phyloP scores from a whole-genome alignment of 805 yeast genomes.

The Lachancea sp. region DNA sequence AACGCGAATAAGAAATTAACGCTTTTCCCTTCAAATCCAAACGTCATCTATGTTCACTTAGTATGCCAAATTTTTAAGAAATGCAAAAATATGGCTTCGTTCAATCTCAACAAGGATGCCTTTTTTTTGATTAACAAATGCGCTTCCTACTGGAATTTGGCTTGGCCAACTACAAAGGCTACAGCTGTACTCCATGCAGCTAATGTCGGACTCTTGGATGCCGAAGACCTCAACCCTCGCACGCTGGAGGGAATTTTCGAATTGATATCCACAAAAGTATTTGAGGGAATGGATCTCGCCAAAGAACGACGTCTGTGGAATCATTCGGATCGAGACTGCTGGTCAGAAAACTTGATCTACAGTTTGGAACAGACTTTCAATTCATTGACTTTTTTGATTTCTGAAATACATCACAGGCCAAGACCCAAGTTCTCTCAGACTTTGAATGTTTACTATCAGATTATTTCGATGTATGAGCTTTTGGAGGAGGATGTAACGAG shows the following conservation, averaged over 20 bases:
- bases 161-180: slow-evolving; percentile 41
- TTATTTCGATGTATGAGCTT: slow-evolving; percentile 44
- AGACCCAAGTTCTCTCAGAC: slow-evolving; percentile 57
- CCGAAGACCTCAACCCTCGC: slow-evolving; percentile 25
- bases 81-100: not conserved
- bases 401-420: slow-evolving; percentile 36
- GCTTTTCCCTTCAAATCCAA: not conserved
- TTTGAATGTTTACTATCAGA: slow-evolving; percentile 42
- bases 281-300: slow-evolving; percentile 18
- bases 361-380: slow-evolving; percentile 43
- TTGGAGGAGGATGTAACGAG: slow-evolving; percentile 25
- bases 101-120: slow-evolving; percentile 38
- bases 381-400: slow-evolving; percentile 39
- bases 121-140: slow-evolving; percentile 40
- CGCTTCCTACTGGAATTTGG: slow-evolving; percentile 54
- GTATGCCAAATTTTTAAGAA: not conserved
- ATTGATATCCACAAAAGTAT: slow-evolving; percentile 22
- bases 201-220: slow-evolving; percentile 31
- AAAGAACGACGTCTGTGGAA: slow-evolving; percentile 34
- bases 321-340: slow-evolving; percentile 42
- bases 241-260: slow-evolving; percentile 29
- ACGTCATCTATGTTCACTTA: not conserved
- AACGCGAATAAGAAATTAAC: no score
- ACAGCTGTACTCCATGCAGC: slow-evolving; percentile 47
- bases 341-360: slow-evolving; percentile 41